A percentile compares a stretch with the other conserved stretches of the same genome.
These are phyloP conservation scores for Brassica incana DNA, from an alignment of 345 rosid species.

Conservation along the genomic window DNA sequence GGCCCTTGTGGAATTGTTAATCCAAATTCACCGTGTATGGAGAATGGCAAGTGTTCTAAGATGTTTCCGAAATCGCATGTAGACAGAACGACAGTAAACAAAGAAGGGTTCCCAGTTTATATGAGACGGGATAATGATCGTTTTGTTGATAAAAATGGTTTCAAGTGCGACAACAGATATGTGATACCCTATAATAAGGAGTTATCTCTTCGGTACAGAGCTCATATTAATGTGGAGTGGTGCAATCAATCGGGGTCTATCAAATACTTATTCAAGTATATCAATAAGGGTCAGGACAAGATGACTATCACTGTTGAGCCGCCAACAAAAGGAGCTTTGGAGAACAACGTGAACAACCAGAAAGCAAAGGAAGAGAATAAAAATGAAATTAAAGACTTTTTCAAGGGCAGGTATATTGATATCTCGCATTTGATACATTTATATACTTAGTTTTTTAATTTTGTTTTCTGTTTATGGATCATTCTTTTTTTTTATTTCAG, in stretches of 20 bases:
- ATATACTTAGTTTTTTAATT: too few species aligned
- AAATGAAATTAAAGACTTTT: not conserved
- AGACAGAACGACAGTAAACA: not conserved
- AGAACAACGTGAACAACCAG: not conserved
- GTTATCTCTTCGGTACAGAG: not conserved
- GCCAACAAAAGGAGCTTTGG: not conserved
- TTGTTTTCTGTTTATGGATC: not conserved
- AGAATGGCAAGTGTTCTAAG: not conserved
- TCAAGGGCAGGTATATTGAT: not conserved
- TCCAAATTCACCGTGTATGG: not conserved
- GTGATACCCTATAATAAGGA: not conserved
- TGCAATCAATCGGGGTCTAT: not conserved
- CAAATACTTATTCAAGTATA: not conserved
- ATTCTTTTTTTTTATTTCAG: not conserved
- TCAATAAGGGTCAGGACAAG: not conserved
- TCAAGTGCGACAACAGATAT: not conserved
- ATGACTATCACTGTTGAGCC: not conserved
- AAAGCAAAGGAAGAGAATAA: not conserved
- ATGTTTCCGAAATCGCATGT: not conserved
- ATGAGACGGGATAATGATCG: not conserved
- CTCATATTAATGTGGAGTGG: not conserved
- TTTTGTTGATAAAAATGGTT: not conserved
- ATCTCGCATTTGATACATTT: too few species aligned
- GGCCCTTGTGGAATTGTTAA: not conserved
- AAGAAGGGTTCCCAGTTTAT: not conserved